Conservation (phyloP, 75 land plant species). For the Picea sitchensis region DNA sequence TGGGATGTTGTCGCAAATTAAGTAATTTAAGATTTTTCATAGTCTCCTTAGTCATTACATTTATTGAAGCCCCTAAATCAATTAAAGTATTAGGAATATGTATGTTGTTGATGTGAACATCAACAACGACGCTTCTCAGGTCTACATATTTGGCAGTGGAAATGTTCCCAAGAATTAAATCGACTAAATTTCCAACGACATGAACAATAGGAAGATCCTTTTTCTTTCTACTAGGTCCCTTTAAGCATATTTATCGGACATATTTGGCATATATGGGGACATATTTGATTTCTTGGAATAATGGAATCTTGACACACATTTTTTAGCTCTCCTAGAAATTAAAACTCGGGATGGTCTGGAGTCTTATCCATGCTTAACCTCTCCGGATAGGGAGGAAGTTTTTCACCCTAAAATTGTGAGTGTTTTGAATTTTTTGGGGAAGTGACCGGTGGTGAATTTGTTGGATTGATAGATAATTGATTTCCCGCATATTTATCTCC, state of each 20-base stretch:
- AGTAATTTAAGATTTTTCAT: no score
- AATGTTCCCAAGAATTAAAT: no score
- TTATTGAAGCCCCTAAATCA: neutral
- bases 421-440: no score
- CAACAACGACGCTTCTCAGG: neutral
- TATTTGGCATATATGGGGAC: neutral
- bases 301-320: neutral
- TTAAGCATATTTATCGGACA: neutral
- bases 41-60: no score
- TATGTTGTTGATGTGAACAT: neutral
- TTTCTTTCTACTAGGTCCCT: neutral
- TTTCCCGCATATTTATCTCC: no score
- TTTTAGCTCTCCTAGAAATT: neutral
- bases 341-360: neutral
- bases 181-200: no score
- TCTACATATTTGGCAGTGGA: no score
- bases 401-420: no score
- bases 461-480: no score
- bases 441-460: no score
- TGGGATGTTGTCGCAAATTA: no score
- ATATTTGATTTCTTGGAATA: neutral
- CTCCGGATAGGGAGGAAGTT: neutral
- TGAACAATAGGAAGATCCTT: no score
- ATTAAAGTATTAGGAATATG: neutral
- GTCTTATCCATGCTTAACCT: neutral